Conservation (phyloP, 2,329 filamentous ascomycete genomes). For the Colletotrichum abscissum region DNA sequence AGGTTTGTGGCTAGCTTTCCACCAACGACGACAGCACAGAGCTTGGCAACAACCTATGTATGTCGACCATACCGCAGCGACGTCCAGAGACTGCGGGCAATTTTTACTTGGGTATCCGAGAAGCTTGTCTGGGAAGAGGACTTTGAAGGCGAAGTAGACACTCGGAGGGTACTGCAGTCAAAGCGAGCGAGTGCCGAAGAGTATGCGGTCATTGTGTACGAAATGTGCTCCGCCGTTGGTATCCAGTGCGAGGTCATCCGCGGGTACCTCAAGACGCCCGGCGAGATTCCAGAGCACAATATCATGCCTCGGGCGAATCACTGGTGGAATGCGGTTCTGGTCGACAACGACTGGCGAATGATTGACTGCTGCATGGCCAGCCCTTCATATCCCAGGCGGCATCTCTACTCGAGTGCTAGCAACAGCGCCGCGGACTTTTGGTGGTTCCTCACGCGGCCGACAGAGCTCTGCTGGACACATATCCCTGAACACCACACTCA, state of each 20-base stretch:
- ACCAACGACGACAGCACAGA: slow-evolving; percentile 82
- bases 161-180: slow-evolving; percentile 83
- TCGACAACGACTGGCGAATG: slow-evolving; percentile 96
- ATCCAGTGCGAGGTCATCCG: slow-evolving; percentile 88
- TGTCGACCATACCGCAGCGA: slow-evolving; percentile 95
- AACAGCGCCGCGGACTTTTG: slow-evolving; percentile 81
- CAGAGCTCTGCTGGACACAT: slow-evolving; percentile 95
- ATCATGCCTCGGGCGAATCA: slow-evolving; percentile 91
- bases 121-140: slow-evolving; percentile 96
- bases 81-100: slow-evolving; percentile 90
- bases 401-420: slow-evolving; percentile 78
- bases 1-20: slow-evolving; percentile 89
- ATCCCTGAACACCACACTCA: slow-evolving; percentile 88
- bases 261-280: slow-evolving; percentile 91
- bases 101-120: slow-evolving; percentile 98
- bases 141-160: slow-evolving; percentile 86
- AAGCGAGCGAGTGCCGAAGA: slow-evolving; percentile 90
- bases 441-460: slow-evolving; percentile 93
- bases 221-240: slow-evolving; percentile 94
- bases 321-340: slow-evolving; percentile 95
- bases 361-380: slow-evolving; percentile 94
- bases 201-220: slow-evolving; percentile 86
- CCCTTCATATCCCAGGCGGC: slow-evolving; percentile 86
- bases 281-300: slow-evolving; percentile 83
- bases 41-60: slow-evolving; percentile 89